Conservation (phyloP, 225 moss, liverwort and hornwort genomes). For the Anthoceros angustus region DNA sequence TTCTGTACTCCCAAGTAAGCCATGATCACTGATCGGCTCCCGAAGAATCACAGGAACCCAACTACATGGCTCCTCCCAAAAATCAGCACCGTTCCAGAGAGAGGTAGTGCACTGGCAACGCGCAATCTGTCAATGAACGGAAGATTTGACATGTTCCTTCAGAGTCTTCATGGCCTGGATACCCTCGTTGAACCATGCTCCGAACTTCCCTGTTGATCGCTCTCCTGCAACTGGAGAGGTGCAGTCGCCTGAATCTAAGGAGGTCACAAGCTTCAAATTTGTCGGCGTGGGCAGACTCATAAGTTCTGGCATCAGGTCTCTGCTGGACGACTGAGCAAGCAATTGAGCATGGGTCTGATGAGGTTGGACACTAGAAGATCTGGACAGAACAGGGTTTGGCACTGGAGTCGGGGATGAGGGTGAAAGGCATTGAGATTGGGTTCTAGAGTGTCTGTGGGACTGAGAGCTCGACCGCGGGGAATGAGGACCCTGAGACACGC, state of each 20-base stretch:
- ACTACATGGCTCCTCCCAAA: too few relatives aligned
- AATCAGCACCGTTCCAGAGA: too few relatives aligned
- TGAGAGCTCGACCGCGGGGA: not conserved
- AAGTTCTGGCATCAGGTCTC: conserved; percentile 53
- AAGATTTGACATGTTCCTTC: conserved; percentile 37
- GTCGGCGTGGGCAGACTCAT: conserved; percentile 32
- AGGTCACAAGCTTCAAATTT: too few relatives aligned
- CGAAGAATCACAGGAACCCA: too few relatives aligned
- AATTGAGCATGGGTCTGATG: not conserved
- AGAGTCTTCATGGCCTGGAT: conserved; percentile 36
- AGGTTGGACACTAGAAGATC: not conserved
- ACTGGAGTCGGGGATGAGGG: not conserved
- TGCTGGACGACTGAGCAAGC: conserved; percentile 21
- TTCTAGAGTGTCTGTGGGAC: too few relatives aligned
- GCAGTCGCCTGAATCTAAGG: conserved; percentile 11
- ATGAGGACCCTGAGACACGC: not conserved
- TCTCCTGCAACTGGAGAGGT: conserved; percentile 17
- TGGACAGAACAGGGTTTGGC: not conserved
- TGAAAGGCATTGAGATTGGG: too few relatives aligned
- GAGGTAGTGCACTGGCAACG: too few relatives aligned
- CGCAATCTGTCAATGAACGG: too few relatives aligned
- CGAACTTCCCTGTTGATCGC: conserved; percentile 24
- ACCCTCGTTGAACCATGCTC: conserved; percentile 40
- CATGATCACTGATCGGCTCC: too few relatives aligned
- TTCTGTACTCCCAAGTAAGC: too few relatives aligned